Percentiles rank a stretch among this genome's conserved stretches.
These are phyloP conservation scores for Candida gigantensis DNA, from an alignment of 1,139 yeast species.

Conservation along the genomic window DNA sequence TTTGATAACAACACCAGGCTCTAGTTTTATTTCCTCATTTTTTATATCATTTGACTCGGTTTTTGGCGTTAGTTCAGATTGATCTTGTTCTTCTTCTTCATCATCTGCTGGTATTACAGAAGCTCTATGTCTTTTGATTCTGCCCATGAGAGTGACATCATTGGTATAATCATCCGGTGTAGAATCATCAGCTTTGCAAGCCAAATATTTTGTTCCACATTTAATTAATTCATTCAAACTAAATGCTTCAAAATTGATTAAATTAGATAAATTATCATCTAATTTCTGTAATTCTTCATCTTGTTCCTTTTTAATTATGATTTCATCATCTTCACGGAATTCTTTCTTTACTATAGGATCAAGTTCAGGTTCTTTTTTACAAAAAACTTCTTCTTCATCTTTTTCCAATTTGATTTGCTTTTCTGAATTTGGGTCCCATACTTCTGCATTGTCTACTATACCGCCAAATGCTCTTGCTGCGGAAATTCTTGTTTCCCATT, in stretches of 20 bases:
- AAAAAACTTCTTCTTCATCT: conserved; percentile 16
- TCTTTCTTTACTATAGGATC: conserved; percentile 18
- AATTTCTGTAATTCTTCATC: conserved; percentile 49
- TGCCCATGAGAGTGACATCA: conserved; percentile 27
- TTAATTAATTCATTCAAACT: conserved; percentile 63
- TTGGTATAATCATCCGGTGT: conserved; percentile 12
- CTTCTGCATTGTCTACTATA: conserved; percentile 72
- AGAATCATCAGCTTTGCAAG: conserved; percentile 58
- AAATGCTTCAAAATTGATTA: conserved; percentile 64
- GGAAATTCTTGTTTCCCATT: conserved; percentile 96
- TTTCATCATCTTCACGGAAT: conserved; percentile 25
- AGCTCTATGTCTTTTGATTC: conserved; percentile 35
- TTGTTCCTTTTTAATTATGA: conserved; percentile 42
- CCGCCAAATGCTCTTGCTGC: conserved; percentile 97
- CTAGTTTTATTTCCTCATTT: no score
- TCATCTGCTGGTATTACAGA: conserved; percentile 14
- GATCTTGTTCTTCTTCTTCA: conserved; percentile 11
- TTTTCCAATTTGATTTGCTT: conserved; percentile 25
- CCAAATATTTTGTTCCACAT: conserved; percentile 71
- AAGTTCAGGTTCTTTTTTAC: conserved; percentile 21
- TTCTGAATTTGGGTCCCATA: conserved; percentile 83
- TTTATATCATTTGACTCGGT: no score
- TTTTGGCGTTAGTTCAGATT: no score
- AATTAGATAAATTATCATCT: conserved; percentile 47
- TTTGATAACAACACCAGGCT: no score